A percentile compares a stretch with the other conserved stretches of the same genome.
Conservation (phyloP, 2,329 filamentous ascomycete species). For the Epichloe gansuensis region DNA sequence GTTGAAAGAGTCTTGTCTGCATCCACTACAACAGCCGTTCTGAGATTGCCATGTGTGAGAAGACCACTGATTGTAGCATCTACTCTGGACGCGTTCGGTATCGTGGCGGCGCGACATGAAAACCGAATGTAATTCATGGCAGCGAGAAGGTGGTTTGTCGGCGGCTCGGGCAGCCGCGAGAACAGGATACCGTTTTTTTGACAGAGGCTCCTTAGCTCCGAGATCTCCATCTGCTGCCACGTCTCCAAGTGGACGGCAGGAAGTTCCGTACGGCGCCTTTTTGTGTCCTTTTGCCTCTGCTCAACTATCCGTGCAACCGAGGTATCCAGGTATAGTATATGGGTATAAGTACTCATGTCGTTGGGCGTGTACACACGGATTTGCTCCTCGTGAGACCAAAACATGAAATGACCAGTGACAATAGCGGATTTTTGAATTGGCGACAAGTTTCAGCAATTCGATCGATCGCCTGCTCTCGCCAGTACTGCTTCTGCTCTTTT, state of each 20-base stretch:
- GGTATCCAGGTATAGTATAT: constrained; percentile 44
- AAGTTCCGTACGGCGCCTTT: constrained; percentile 19
- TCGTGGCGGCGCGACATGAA: constrained; percentile 13
- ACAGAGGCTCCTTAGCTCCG: constrained; percentile 30
- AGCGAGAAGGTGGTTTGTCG: not conserved
- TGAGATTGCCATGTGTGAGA: constrained; percentile 14
- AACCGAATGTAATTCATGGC: constrained; percentile 5
- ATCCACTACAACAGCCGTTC: constrained; percentile 43
- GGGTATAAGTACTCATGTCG: constrained; percentile 37
- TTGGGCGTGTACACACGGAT: constrained; percentile 26
- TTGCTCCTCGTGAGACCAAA: constrained; percentile 31
- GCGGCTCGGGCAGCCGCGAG: constrained; percentile 2
- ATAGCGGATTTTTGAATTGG: constrained; percentile 25
- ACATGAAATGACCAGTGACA: constrained; percentile 42
- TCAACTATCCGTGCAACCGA: constrained; percentile 22
- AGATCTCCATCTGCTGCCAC: constrained; percentile 37
- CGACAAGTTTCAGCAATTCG: constrained; percentile 26
- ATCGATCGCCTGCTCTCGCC: constrained; percentile 32
- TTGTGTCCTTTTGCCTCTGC: constrained; percentile 24
- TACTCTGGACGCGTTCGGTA: constrained; percentile 23
- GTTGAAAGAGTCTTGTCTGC: constrained; percentile 42
- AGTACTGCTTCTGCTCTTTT: constrained; percentile 22
- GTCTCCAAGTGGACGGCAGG: constrained; percentile 25
- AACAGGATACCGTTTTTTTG: constrained; percentile 34
- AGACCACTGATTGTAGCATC: constrained; percentile 15